These are phyloP conservation scores for Penicillium sp. DNA, from an alignment of 2,329 filamentous ascomycete species.

Conservation along the genomic window DNA sequence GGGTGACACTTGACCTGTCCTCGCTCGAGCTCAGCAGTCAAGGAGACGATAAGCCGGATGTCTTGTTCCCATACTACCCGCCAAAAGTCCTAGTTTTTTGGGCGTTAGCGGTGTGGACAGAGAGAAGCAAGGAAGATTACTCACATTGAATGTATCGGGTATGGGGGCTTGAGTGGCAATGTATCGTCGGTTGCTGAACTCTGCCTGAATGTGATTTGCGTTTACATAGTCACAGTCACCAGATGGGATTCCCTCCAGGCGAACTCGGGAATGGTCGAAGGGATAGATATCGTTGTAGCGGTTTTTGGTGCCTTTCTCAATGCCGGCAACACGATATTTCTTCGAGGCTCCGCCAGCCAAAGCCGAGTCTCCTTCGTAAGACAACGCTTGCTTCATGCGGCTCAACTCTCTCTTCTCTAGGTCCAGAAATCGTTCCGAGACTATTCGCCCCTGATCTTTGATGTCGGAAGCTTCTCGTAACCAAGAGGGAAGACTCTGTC, in stretches of 20 bases:
- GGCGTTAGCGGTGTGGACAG: neutral
- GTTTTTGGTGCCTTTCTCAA: constrained; percentile 93
- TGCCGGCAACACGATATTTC: constrained; percentile 72
- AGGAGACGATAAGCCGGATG: constrained; percentile 88
- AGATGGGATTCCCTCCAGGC: constrained; percentile 61
- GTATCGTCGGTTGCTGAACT: constrained; percentile 81
- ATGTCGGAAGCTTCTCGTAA: constrained; percentile 63
- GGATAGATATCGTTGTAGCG: constrained; percentile 97
- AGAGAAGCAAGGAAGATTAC: constrained; percentile 29
- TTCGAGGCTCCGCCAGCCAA: constrained; percentile 38
- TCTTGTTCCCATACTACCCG: constrained; percentile 96
- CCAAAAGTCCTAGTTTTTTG: constrained; percentile 78
- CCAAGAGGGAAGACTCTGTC: constrained; percentile 67
- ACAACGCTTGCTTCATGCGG: constrained; percentile 82
- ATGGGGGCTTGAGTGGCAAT: constrained; percentile 94
- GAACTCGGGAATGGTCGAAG: constrained; percentile 89
- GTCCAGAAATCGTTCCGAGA: constrained; percentile 75
- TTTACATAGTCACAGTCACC: constrained; percentile 91
- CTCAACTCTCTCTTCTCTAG: constrained; percentile 83
- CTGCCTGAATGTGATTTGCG: constrained; percentile 76
- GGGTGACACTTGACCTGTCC: constrained; percentile 92
- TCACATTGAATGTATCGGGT: constrained; percentile 82
- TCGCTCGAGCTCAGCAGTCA: constrained; percentile 90
- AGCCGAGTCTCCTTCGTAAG: constrained; percentile 52
- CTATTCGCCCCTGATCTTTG: constrained; percentile 68